A percentile compares a stretch with the other conserved stretches of the same genome.
Evolutionary conservation across 108 stramenopile species (phyloP).

Genomic region (Cyclotella baltica): DNA sequence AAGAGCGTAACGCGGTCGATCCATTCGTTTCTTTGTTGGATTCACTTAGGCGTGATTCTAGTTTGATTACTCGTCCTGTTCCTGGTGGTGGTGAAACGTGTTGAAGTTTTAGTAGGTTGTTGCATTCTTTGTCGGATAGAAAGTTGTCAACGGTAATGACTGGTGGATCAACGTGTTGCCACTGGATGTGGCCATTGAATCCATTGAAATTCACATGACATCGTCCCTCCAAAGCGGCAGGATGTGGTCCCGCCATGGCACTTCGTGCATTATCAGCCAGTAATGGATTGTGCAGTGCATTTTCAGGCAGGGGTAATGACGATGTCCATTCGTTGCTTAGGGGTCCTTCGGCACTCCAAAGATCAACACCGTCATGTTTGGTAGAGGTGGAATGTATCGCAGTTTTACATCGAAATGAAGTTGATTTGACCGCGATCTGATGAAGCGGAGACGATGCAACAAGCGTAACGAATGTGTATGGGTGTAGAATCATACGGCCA

Average conservation of each 20-base stretch:
- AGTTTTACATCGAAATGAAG: no score
- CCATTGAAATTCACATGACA: slow-evolving; percentile 19
- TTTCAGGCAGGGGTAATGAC: slow-evolving; percentile 30
- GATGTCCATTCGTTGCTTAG: slow-evolving; percentile 11
- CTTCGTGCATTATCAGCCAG: slow-evolving; percentile 16
- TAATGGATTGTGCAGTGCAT: slow-evolving; percentile 10
- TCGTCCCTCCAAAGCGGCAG: slow-evolving; percentile 33
- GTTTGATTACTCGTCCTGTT: slow-evolving; percentile 24
- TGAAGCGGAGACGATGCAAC: no score
- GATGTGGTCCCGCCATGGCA: slow-evolving; percentile 21
- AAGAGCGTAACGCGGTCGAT: neutral
- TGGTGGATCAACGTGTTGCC: slow-evolving; percentile 43
- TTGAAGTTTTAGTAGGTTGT: slow-evolving; percentile 12
- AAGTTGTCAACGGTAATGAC: slow-evolving; percentile 39
- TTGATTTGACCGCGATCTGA: no score
- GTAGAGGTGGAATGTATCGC: no score
- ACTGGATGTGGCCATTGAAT: slow-evolving; percentile 10
- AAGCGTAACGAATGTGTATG: no score
- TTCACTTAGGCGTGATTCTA: slow-evolving; percentile 23
- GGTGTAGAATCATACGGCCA: no score
- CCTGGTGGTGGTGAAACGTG: slow-evolving; percentile 17
- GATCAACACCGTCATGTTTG: slow-evolving; percentile 7
- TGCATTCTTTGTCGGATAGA: slow-evolving; percentile 27
- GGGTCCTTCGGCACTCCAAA: slow-evolving; percentile 22
- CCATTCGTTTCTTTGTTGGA: slow-evolving; percentile 11